These are phyloP conservation scores for Patellaria atrata DNA, from an alignment of 495 filamentous ascomycete species.

Conservation along the genomic window DNA sequence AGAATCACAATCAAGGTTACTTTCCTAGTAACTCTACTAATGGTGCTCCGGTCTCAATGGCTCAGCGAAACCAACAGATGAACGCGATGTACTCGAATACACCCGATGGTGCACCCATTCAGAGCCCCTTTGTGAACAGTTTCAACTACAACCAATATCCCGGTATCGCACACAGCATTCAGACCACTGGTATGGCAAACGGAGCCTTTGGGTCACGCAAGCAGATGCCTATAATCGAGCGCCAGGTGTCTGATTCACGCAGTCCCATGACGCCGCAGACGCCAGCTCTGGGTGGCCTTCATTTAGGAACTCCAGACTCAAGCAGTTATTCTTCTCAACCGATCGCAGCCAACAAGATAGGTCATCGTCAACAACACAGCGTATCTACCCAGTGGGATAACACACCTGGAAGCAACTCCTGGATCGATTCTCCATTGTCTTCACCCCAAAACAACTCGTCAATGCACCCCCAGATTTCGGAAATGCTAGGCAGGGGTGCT, in stretches of 20 bases:
- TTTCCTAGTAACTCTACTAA: slow-evolving; percentile 15
- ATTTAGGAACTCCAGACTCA: slow-evolving; percentile 48
- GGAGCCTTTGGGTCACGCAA: slow-evolving; percentile 7
- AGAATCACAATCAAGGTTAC: slow-evolving; percentile 17
- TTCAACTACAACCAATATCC: slow-evolving; percentile 62
- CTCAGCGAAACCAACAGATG: slow-evolving; percentile 36
- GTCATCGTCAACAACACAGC: slow-evolving; percentile 61
- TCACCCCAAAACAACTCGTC: slow-evolving; percentile 30
- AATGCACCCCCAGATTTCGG: slow-evolving; percentile 49
- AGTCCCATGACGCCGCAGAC: slow-evolving; percentile 74
- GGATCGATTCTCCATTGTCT: slow-evolving; percentile 62
- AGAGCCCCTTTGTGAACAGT: slow-evolving; percentile 64
- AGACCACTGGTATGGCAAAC: slow-evolving; percentile 8
- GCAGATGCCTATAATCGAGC: slow-evolving; percentile 40
- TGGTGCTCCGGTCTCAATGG: slow-evolving; percentile 8
- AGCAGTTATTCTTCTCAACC: slow-evolving; percentile 60
- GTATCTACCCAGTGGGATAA: slow-evolving; percentile 70
- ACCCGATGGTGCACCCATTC: slow-evolving; percentile 73
- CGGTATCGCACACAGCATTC: slow-evolving; percentile 10
- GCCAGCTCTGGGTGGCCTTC: slow-evolving; percentile 41
- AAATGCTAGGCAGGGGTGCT: slow-evolving; percentile 55
- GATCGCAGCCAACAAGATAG: slow-evolving; percentile 42
- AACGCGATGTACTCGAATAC: slow-evolving; percentile 71
- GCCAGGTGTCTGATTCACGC: slow-evolving; percentile 52
- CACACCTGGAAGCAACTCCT: slow-evolving; percentile 69